phyloP scores from a whole-genome alignment of 2,329 filamentous ascomycete genomes.

The Chaetothyriales sp. region DNA sequence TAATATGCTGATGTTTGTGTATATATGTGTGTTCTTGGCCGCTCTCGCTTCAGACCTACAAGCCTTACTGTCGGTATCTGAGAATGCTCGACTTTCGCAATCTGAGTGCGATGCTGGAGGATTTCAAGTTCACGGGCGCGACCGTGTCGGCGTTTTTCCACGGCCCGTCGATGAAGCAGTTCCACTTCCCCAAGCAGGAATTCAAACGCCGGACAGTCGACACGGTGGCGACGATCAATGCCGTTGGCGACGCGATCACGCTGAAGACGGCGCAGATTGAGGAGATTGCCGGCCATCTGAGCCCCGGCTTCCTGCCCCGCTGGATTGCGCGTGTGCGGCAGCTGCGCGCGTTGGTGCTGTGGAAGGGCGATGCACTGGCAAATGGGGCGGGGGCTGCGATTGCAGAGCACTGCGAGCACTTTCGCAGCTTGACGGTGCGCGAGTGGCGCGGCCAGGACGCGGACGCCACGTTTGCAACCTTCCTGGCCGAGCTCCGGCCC shows the following conservation, averaged over 20 bases:
- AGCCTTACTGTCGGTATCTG: constrained; percentile 56
- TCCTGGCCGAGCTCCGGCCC: constrained; percentile 40
- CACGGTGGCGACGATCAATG: constrained; percentile 21
- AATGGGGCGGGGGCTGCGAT: constrained; percentile 41
- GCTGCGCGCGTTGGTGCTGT: constrained; percentile 44
- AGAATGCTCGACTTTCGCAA: constrained; percentile 48
- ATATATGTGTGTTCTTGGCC: too few species aligned
- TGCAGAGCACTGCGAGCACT: constrained; percentile 42
- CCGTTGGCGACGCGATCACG: constrained; percentile 29
- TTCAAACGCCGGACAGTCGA: constrained; percentile 10
- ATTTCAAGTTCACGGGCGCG: constrained; percentile 43
- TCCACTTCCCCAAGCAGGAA: constrained; percentile 11
- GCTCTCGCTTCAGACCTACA: constrained; percentile 35
- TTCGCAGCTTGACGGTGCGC: constrained; percentile 46
- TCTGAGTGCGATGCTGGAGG: constrained; percentile 43
- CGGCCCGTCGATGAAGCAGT: constrained; percentile 23
- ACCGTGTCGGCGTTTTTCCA: constrained; percentile 43
- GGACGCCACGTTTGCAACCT: constrained; percentile 43
- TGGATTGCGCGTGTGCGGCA: constrained; percentile 47
- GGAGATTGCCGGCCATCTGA: constrained; percentile 38
- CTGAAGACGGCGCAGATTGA: constrained; percentile 40
- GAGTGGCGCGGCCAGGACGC: constrained; percentile 34
- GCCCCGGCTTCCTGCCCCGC: constrained; percentile 23
- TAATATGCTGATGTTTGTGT: too few species aligned
- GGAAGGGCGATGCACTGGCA: constrained; percentile 45